A percentile compares a stretch with the other conserved stretches of the same genome.
Evolutionary conservation across 176 grass and related monocot species (phyloP).

Genomic region (Eragrostis nindensis): DNA sequence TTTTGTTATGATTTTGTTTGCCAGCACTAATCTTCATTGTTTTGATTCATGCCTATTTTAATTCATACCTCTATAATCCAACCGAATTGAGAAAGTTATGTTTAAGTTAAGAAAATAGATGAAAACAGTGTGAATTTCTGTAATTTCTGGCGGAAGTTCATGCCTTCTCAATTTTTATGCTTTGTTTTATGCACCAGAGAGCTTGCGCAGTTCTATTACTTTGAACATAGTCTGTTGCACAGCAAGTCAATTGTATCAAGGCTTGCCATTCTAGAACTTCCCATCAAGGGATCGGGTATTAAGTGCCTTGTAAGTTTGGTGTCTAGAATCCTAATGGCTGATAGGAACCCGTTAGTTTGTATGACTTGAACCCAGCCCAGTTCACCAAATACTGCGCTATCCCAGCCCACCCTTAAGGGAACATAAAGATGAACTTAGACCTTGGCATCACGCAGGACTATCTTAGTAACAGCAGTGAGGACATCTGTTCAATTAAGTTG

Average conservation of each 20-base stretch:
- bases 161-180: constrained; percentile 2
- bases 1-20: background rate
- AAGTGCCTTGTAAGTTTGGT: background rate
- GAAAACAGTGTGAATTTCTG: constrained; percentile 19
- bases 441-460: constrained; percentile 12
- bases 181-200: background rate
- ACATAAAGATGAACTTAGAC: background rate
- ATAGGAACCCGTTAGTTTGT: constrained; percentile 2
- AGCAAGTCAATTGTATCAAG: background rate
- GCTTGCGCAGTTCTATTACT: background rate
- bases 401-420: background rate
- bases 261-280: background rate
- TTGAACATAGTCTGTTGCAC: constrained; percentile 4
- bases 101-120: background rate
- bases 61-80: background rate
- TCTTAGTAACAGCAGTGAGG: constrained; percentile 9
- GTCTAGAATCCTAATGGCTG: background rate
- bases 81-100: background rate
- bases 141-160: background rate
- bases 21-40: background rate
- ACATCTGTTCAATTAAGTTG: constrained; percentile 18
- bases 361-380: background rate
- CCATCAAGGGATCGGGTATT: background rate
- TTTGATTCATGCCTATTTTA: background rate
- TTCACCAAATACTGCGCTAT: background rate